Evolutionary conservation across 257 asterid species (phyloP), one percentile per base, ranked within the genome.

Genomic region (Petunia secreta): DNA sequence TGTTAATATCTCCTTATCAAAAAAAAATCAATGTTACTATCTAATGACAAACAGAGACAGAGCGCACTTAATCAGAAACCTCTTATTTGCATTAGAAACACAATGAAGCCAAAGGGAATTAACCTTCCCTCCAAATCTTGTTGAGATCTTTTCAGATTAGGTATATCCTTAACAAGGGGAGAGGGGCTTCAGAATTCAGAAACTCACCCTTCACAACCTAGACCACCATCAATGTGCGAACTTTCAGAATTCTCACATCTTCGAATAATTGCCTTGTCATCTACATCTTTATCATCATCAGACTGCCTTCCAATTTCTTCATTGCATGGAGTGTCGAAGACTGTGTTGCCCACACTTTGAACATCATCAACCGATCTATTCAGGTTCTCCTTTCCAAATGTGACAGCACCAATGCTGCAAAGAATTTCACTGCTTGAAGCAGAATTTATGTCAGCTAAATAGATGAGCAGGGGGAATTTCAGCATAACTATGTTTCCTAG

Each of bases 151-250:
- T 71, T 71, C 34, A 0, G 62, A 39, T 71, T 71, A 71, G 5
- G 1, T 34, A 4, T 34, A 36, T 50, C 62, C 59, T 71, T 48
- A 48, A 71, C 58, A 34, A 71, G 62, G 44, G 77, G 41, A 34
- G 36, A 50, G 77, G 77, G 52, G 54, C 77, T 71, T 71, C 77
- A 71, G 62, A 48, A 71, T 16, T 71, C 50, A 50, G 77, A 43
- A 71, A 71, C 77, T 71, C 77, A 71, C 77, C 62, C 62, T 34
- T 71, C 77, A 34, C 62, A 48, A 71, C 44, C 77, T 71, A 71
- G 77, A 50, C 62, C 58, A 50, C 62, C 58, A 71, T 71, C 77
- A 48, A 11, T 9, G 39, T 11, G 62, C 77, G 50, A 34, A 25
- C 77, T 50, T 71, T 6, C 13, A 39, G 62, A 71, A 36, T 50